Percentiles rank a stretch among this genome's conserved stretches.
Conservation (phyloP, 2,329 filamentous ascomycete genomes). For the Neospermospora avenae region DNA sequence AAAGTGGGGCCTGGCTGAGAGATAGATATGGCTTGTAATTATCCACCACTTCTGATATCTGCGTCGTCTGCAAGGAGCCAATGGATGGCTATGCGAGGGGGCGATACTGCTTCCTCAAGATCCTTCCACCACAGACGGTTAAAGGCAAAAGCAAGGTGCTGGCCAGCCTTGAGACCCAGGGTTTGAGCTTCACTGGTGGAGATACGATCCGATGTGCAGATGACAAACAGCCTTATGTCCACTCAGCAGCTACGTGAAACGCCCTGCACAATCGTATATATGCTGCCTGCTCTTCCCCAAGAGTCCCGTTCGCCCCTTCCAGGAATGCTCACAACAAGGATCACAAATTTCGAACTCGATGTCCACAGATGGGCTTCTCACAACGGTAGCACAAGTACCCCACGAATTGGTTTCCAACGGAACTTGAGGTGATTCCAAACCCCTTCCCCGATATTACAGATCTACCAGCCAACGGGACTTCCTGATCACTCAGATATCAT, state of each 20-base stretch:
- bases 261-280: slow-evolving; percentile 26
- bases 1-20: slow-evolving; percentile 17
- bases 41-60: slow-evolving; percentile 15
- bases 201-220: slow-evolving; percentile 28
- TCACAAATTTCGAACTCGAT: slow-evolving; percentile 9
- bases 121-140: slow-evolving; percentile 18
- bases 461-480: slow-evolving; percentile 2
- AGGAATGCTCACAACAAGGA: slow-evolving; percentile 15
- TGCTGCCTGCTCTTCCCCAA: slow-evolving; percentile 16
- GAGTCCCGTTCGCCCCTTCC: slow-evolving; percentile 19
- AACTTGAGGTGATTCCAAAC: slow-evolving; percentile 9
- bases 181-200: slow-evolving; percentile 25
- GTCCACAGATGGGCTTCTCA: slow-evolving; percentile 1
- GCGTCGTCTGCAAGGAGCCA: slow-evolving; percentile 16
- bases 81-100: slow-evolving; percentile 13
- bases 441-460: slow-evolving; percentile 10
- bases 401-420: slow-evolving; percentile 2
- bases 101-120: slow-evolving; percentile 8
- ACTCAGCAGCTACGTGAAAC: slow-evolving; percentile 22
- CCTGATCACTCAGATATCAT: slow-evolving; percentile 12
- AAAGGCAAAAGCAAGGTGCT: slow-evolving; percentile 19
- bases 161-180: slow-evolving; percentile 10
- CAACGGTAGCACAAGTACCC: not conserved
- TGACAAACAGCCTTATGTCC: slow-evolving; percentile 28
- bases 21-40: slow-evolving; percentile 16